A percentile compares a stretch with the other conserved stretches of the same genome.
phyloP scores from a whole-genome alignment of 2,329 filamentous ascomycete species.

The Colletotrichum orchidophilum region DNA sequence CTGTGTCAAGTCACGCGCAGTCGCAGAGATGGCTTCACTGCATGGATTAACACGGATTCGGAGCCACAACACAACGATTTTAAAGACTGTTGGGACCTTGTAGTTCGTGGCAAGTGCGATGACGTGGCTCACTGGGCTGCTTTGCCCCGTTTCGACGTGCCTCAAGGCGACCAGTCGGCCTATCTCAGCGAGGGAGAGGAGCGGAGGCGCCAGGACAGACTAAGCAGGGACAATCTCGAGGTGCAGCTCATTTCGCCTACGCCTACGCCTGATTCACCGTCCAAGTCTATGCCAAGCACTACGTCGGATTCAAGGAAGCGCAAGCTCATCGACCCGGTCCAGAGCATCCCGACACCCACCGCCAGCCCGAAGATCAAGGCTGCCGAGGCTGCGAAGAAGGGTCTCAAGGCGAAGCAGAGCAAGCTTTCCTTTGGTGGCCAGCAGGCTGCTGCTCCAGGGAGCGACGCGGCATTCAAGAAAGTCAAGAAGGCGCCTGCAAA shows the following conservation, averaged over 20 bases:
- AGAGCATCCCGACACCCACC: slow-evolving; percentile 66
- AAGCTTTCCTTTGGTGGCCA: slow-evolving; percentile 55
- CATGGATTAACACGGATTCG: slow-evolving; percentile 93
- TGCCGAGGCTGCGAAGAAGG: slow-evolving; percentile 50
- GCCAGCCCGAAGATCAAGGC: slow-evolving; percentile 62
- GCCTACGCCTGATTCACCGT: slow-evolving; percentile 34
- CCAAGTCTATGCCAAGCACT: slow-evolving; percentile 39
- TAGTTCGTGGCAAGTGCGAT: slow-evolving; percentile 88
- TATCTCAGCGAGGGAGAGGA: slow-evolving; percentile 56
- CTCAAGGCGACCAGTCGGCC: slow-evolving; percentile 60
- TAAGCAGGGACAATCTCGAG: slow-evolving; percentile 50
- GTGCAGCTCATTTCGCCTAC: slow-evolving; percentile 48
- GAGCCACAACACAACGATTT: slow-evolving; percentile 86
- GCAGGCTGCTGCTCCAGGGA: slow-evolving; percentile 33
- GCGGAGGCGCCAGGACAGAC: slow-evolving; percentile 46
- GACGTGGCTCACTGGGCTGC: slow-evolving; percentile 81
- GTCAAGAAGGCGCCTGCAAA: slow-evolving; percentile 40
- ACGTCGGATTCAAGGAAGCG: slow-evolving; percentile 48
- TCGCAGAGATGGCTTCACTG: slow-evolving; percentile 83
- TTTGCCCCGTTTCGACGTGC: slow-evolving; percentile 67
- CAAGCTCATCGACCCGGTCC: slow-evolving; percentile 52
- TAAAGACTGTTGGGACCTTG: slow-evolving; percentile 91
- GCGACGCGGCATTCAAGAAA: slow-evolving; percentile 41
- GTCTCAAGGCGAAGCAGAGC: slow-evolving; percentile 59
- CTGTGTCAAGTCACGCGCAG: slow-evolving; percentile 88